phyloP scores from a whole-genome alignment of 306 rosid species.

The Acacia melanoxylon region DNA sequence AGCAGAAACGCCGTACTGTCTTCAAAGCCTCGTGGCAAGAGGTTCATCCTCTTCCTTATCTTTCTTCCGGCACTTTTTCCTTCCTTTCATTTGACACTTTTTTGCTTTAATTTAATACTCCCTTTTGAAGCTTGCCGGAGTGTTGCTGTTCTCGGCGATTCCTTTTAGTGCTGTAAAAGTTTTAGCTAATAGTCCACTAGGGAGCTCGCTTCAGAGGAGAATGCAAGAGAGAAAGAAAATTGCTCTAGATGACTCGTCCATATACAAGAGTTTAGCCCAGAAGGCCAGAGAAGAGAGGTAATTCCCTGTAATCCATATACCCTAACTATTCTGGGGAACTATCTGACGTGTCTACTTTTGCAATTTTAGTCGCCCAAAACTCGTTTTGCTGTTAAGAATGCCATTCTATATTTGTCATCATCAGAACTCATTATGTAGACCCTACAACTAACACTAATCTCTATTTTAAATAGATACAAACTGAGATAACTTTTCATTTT shows the following conservation, averaged over 20 bases:
- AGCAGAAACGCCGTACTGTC: constrained; percentile 21
- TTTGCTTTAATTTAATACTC: background rate
- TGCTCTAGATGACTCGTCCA: constrained; percentile 52
- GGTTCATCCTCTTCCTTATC: constrained; percentile 43
- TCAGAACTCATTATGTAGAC: background rate
- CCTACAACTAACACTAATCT: background rate
- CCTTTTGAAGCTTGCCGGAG: constrained; percentile 73
- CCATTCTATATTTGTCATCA: background rate
- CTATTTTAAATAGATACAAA: background rate
- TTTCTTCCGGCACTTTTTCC: background rate
- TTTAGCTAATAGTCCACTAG: constrained; percentile 85
- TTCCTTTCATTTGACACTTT: background rate
- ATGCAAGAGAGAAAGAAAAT: constrained; percentile 57
- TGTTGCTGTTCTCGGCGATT: constrained; percentile 78
- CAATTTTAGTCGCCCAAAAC: background rate
- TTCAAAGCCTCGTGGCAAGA: constrained; percentile 90
- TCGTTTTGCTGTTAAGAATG: background rate
- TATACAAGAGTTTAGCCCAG: constrained; percentile 51
- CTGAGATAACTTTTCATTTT: constrained; percentile 1
- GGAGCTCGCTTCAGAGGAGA: constrained; percentile 75
- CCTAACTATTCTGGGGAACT: background rate
- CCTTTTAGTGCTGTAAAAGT: constrained; percentile 92
- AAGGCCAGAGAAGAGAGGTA: constrained; percentile 78
- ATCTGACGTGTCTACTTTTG: background rate
- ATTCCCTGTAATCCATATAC: constrained; percentile 34